A percentile compares a stretch with the other conserved stretches of the same genome.
Conservation (phyloP, 2,329 filamentous ascomycete genomes). For the Microthyrium microscopicum region DNA sequence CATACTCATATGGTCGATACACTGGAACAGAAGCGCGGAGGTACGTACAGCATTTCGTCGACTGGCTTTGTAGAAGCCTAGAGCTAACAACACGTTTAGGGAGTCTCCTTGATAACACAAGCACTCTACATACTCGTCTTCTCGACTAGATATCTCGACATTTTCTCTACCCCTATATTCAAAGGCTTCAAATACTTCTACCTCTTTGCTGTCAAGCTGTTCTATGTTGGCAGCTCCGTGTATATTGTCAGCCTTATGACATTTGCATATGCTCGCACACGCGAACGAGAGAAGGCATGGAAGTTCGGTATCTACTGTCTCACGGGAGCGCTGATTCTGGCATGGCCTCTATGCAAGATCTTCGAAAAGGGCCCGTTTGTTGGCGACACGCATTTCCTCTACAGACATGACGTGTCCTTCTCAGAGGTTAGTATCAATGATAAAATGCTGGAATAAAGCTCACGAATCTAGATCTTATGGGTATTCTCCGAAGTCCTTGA, state of each 20-base stretch:
- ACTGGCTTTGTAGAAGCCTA: constrained; percentile 1
- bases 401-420: constrained; percentile 8
- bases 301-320: constrained; percentile 62
- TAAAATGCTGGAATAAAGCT: constrained; percentile 5
- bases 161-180: constrained; percentile 40
- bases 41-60: constrained; percentile 17
- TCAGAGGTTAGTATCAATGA: constrained; percentile 7
- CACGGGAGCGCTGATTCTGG: constrained; percentile 45
- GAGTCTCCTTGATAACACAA: constrained; percentile 84
- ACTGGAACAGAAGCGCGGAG: constrained; percentile 74
- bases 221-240: constrained; percentile 69
- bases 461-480: constrained; percentile 50
- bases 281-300: constrained; percentile 87
- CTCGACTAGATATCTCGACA: constrained; percentile 68
- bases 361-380: constrained; percentile 30
- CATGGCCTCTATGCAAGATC: constrained; percentile 49
- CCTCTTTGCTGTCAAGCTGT: constrained; percentile 74
- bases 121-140: constrained; percentile 77
- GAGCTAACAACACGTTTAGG: constrained; percentile 16
- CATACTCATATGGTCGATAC: constrained; percentile 81
- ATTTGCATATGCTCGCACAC: constrained; percentile 67
- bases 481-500: constrained; percentile 84
- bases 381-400: background rate
- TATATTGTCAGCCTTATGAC: constrained; percentile 86
- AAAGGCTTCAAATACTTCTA: constrained; percentile 30